phyloP scores from a whole-genome alignment of 805 yeast genomes.

The Zygosaccharomyces gambellarensis region DNA sequence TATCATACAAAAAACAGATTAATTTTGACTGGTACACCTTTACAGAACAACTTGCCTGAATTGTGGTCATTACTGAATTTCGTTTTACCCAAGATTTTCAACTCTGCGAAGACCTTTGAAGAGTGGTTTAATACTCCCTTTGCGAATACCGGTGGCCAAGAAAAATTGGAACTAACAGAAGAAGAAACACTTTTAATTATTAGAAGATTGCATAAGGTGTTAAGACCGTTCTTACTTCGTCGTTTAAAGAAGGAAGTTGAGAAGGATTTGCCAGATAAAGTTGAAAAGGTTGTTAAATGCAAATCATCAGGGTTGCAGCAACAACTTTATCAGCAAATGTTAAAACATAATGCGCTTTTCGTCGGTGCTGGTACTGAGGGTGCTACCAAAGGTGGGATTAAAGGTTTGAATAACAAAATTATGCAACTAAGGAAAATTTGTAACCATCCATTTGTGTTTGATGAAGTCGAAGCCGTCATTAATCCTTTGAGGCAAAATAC shows the following conservation, averaged over 20 bases:
- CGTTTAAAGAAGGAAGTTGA: conserved; percentile 85
- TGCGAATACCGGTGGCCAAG: conserved; percentile 79
- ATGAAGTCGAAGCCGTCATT: conserved; percentile 68
- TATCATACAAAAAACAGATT: conserved; percentile 73
- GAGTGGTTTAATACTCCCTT: conserved; percentile 90
- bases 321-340: conserved; percentile 70
- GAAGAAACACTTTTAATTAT: conserved; percentile 80
- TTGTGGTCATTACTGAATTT: conserved; percentile 81
- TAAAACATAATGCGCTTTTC: conserved; percentile 63
- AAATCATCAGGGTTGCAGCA: conserved; percentile 68
- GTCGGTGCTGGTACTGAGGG: conserved; percentile 57
- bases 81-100: conserved; percentile 78
- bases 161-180: conserved; percentile 73
- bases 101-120: conserved; percentile 79
- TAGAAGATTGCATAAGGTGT: conserved; percentile 79
- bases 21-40: conserved; percentile 83
- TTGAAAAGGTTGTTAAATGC: conserved; percentile 78
- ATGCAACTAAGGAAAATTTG: conserved; percentile 84
- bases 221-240: conserved; percentile 78
- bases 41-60: conserved; percentile 80
- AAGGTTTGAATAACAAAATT: conserved; percentile 74
- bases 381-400: conserved; percentile 59
- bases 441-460: conserved; percentile 84
- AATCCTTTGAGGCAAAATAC: conserved; percentile 60
- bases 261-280: conserved; percentile 78